phyloP scores from a whole-genome alignment of 495 filamentous ascomycete genomes.

The Aspergillus olivimuriae region DNA sequence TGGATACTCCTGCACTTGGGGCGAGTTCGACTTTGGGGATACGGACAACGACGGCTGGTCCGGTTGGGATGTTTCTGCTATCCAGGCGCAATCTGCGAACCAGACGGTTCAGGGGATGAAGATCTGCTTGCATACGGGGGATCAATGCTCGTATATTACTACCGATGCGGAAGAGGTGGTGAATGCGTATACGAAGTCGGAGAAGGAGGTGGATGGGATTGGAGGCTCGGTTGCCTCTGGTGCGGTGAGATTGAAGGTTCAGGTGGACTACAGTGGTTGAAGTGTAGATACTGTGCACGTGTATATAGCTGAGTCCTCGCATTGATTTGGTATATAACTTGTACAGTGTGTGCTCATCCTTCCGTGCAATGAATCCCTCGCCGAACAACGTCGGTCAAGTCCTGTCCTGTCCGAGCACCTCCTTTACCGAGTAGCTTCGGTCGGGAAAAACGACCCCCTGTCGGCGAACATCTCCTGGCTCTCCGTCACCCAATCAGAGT shows the following conservation, averaged over 20 bases:
- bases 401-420: no score
- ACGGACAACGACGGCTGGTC: constrained; percentile 31
- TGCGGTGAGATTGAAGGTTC: constrained; percentile 23
- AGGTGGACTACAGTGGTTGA: constrained; percentile 26
- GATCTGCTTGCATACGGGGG: constrained; percentile 26
- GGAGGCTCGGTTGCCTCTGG: constrained; percentile 25
- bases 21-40: constrained; percentile 38
- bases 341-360: neutral
- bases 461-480: no score
- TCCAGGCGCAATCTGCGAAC: constrained; percentile 32
- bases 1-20: constrained; percentile 40
- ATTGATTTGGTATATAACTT: neutral
- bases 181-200: constrained; percentile 27
- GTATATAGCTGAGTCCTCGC: neutral
- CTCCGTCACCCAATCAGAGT: no score
- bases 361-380: no score
- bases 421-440: no score
- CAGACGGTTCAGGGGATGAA: constrained; percentile 32
- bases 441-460: no score
- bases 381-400: no score
- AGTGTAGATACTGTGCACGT: neutral
- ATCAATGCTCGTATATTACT: constrained; percentile 30
- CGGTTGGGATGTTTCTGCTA: constrained; percentile 42
- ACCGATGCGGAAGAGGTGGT: constrained; percentile 21
- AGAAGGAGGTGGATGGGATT: constrained; percentile 28